Conservation (phyloP, 2,329 filamentous ascomycete genomes). For the Leptographium procerum region DNA sequence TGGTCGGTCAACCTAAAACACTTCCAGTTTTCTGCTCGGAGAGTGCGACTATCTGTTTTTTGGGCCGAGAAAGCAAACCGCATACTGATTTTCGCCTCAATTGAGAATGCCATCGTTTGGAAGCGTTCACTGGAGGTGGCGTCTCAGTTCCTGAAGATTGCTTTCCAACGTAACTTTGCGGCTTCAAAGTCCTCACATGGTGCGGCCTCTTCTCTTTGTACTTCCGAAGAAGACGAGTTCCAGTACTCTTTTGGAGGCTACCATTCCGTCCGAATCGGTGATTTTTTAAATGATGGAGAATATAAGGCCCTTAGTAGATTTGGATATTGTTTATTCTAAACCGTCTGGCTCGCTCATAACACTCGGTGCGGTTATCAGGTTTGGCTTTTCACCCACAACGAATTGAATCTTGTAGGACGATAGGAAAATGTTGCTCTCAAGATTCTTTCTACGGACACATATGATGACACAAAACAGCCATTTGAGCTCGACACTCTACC, state of each 20-base stretch:
- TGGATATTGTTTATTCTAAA: constrained; percentile 2
- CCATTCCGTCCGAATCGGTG: constrained; percentile 3
- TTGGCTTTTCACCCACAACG: neutral
- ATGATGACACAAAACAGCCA: neutral
- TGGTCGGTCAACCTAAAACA: too few relatives aligned
- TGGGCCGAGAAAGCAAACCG: too few relatives aligned
- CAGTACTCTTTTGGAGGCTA: constrained; percentile 1
- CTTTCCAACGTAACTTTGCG: neutral
- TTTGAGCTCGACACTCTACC: neutral
- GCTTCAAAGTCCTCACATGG: neutral
- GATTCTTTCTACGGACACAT: constrained; percentile 3
- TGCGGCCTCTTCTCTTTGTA: neutral
- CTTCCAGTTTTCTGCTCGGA: too few relatives aligned
- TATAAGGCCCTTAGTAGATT: constrained; percentile 3
- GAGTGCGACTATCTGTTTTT: too few relatives aligned
- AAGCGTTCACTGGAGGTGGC: too few relatives aligned
- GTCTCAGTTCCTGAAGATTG: neutral
- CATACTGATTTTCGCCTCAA: too few relatives aligned
- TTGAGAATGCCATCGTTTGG: too few relatives aligned
- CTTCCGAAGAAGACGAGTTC: neutral
- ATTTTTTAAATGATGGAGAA: neutral
- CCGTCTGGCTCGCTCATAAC: constrained; percentile 4
- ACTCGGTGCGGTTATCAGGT: neutral
- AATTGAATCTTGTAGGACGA: neutral
- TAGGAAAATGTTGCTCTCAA: constrained; percentile 3